phyloP scores from a whole-genome alignment of 2,329 filamentous ascomycete genomes.

The Neurospora sp. region DNA sequence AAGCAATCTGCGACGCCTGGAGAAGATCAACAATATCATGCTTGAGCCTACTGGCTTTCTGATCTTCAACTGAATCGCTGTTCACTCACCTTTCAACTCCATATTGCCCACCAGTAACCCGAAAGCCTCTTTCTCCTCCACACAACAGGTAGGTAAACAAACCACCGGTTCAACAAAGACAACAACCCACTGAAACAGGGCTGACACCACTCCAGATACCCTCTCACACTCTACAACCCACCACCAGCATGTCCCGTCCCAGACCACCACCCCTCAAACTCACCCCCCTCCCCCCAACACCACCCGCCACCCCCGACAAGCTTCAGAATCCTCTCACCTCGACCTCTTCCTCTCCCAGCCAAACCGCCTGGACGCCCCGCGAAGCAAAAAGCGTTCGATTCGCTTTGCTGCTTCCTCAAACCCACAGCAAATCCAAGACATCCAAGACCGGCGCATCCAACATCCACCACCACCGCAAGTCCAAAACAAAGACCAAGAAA shows the following conservation, averaged over 20 bases:
- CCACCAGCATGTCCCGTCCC: neutral
- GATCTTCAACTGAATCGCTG: neutral
- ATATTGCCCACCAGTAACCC: neutral
- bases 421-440: neutral
- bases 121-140: neutral
- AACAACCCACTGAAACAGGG: too few species aligned
- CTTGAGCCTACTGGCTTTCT: neutral
- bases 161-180: too few species aligned
- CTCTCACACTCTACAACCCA: too few species aligned
- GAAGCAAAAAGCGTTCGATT: neutral
- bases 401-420: neutral
- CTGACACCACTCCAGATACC: too few species aligned
- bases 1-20: neutral
- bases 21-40: neutral
- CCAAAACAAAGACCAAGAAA: neutral
- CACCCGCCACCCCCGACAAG: neutral
- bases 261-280: neutral
- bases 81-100: neutral
- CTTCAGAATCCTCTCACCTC: neutral
- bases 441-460: neutral
- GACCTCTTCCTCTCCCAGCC: neutral
- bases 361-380: neutral
- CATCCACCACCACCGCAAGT: neutral
- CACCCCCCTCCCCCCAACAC: neutral
- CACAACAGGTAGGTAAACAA: neutral